A percentile compares a stretch with the other conserved stretches of the same genome.
These are phyloP conservation scores for Microcyclospora tardicrescens DNA, from an alignment of 2,329 filamentous ascomycete genomes.

Conservation along the genomic window DNA sequence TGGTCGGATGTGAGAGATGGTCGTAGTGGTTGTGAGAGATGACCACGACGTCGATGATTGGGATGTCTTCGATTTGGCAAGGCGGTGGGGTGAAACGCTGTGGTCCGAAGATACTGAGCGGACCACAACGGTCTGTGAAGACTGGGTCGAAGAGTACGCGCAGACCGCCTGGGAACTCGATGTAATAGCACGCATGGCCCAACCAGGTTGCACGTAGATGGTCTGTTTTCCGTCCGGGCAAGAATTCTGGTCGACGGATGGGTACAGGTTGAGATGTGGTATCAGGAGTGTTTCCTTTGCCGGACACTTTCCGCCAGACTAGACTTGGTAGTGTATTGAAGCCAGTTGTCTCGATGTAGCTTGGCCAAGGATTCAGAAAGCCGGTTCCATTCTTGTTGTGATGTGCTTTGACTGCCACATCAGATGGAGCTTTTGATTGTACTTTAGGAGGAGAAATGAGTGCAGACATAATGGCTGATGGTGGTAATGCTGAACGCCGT, in stretches of 20 bases:
- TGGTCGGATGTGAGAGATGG: slow-evolving; percentile 66
- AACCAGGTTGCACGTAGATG: slow-evolving; percentile 82
- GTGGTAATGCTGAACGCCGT: no score
- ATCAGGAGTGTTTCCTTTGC: slow-evolving; percentile 42
- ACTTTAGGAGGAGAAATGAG: slow-evolving; percentile 27
- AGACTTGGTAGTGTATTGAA: slow-evolving; percentile 26
- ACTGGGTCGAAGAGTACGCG: slow-evolving; percentile 89
- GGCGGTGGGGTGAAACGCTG: slow-evolving; percentile 68
- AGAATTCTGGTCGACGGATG: slow-evolving; percentile 54
- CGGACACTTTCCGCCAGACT: slow-evolving; percentile 34
- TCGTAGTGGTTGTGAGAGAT: slow-evolving; percentile 93
- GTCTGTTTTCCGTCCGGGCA: slow-evolving; percentile 43
- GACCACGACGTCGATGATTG: slow-evolving; percentile 57
- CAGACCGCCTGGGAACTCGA: slow-evolving; percentile 77
- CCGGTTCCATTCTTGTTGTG: slow-evolving; percentile 41
- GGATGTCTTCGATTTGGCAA: slow-evolving; percentile 66
- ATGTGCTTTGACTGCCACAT: slow-evolving; percentile 35
- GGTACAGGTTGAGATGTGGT: slow-evolving; percentile 53
- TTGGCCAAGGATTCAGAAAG: slow-evolving; percentile 46
- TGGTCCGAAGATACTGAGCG: slow-evolving; percentile 55
- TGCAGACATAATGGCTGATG: slow-evolving; percentile 11
- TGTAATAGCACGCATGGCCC: slow-evolving; percentile 84
- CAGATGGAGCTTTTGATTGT: slow-evolving; percentile 28
- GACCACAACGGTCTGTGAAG: slow-evolving; percentile 76
- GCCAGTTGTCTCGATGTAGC: slow-evolving; percentile 30